phyloP scores from a whole-genome alignment of 108 stramenopile species.

The Skeletonema tropicum region DNA sequence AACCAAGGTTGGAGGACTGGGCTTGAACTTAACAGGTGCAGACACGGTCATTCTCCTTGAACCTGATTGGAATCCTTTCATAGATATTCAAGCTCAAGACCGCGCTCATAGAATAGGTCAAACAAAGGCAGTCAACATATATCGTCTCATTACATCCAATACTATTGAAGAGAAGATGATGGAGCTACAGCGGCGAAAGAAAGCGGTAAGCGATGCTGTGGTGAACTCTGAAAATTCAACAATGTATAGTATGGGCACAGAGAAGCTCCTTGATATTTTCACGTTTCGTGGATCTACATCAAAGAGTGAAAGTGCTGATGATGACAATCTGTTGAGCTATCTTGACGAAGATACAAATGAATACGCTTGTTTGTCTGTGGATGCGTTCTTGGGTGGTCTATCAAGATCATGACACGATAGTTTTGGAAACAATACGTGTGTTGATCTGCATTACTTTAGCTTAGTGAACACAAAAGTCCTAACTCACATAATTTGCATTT shows the following conservation, averaged over 20 bases:
- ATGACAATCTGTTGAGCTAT: conserved; percentile 46
- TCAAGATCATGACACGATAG: conserved; percentile 4
- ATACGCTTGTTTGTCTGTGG: conserved; percentile 39
- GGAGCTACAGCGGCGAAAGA: conserved; percentile 72
- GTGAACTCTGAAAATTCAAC: conserved; percentile 88
- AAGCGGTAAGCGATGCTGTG: conserved; percentile 79
- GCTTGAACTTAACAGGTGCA: conserved; percentile 86
- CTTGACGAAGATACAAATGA: conserved; percentile 29
- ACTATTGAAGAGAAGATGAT: conserved; percentile 94
- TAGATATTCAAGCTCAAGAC: conserved; percentile 81
- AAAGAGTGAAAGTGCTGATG: not conserved
- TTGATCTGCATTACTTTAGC: conserved; percentile 4
- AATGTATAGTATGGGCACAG: conserved; percentile 90
- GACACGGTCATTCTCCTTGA: conserved; percentile 87
- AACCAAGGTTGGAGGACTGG: conserved; percentile 83
- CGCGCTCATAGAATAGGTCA: conserved; percentile 82
- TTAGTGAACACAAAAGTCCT: not conserved
- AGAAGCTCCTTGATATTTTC: conserved; percentile 86
- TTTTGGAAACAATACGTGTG: not conserved
- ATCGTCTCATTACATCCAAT: conserved; percentile 84
- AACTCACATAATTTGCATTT: conserved; percentile 6
- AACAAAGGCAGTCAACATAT: conserved; percentile 87
- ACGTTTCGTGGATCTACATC: conserved; percentile 41
- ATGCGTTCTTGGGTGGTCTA: conserved; percentile 34
- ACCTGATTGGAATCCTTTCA: conserved; percentile 83